These are phyloP conservation scores for Ceratobasidium sp. DNA, from an alignment of 1,284 basidiomycete species.

Conservation along the genomic window DNA sequence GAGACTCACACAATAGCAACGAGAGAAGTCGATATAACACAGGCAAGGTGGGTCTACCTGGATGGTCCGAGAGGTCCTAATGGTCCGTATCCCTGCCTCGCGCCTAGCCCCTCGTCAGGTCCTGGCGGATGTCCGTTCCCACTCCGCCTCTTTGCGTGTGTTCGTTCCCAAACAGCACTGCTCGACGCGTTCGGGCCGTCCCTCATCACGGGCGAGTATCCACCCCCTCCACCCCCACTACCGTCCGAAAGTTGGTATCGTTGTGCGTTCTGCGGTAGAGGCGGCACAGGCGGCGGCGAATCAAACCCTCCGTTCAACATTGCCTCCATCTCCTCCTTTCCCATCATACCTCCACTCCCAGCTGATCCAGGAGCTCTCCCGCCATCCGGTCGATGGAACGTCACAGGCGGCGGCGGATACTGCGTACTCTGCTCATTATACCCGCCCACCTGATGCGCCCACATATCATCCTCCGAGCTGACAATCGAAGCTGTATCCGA, in stretches of 20 bases:
- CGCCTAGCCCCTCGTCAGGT: conserved; percentile 57
- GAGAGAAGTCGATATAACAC: neutral
- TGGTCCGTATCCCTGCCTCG: conserved; percentile 37
- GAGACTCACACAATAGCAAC: neutral
- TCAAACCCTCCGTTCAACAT: conserved; percentile 91
- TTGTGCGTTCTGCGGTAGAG: conserved; percentile 48
- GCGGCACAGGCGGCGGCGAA: conserved; percentile 53
- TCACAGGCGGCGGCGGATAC: conserved; percentile 86
- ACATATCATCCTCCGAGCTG: conserved; percentile 87
- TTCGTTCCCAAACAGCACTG: conserved; percentile 55
- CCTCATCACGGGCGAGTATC: conserved; percentile 54
- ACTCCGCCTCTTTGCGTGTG: conserved; percentile 60
- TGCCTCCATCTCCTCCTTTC: conserved; percentile 82
- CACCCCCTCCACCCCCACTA: conserved; percentile 57
- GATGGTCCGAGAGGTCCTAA: conserved; percentile 42
- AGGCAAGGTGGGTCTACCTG: neutral
- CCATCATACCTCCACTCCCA: conserved; percentile 71
- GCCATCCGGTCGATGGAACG: conserved; percentile 62
- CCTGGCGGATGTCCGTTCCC: conserved; percentile 53
- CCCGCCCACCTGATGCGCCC: conserved; percentile 85
- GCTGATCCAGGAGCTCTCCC: conserved; percentile 51
- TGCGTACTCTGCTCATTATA: conserved; percentile 87
- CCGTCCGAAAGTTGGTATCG: conserved; percentile 73
- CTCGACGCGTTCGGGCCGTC: conserved; percentile 53
- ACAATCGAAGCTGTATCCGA: conserved; percentile 80